A percentile compares a stretch with the other conserved stretches of the same genome.
These are phyloP conservation scores for Penicillium coffeae DNA, from an alignment of 495 filamentous ascomycete species.

Conservation along the genomic window DNA sequence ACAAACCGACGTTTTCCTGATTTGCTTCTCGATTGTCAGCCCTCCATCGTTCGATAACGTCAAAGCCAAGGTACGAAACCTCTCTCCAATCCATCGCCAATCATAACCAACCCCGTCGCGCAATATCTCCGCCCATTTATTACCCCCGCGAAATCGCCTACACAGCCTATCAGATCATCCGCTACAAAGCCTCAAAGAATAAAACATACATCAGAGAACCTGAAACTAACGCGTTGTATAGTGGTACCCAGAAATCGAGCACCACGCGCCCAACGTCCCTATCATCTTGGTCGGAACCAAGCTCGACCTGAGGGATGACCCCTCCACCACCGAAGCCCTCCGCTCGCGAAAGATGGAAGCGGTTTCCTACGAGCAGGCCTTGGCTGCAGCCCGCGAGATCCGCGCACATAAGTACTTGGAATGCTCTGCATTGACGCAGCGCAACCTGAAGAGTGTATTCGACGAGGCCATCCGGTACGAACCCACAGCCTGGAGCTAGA, in stretches of 20 bases:
- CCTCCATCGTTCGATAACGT: conserved; percentile 98
- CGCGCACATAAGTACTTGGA: conserved; percentile 91
- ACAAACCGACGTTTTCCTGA: conserved; percentile 96
- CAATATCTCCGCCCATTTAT: neutral
- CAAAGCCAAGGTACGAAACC: conserved; percentile 72
- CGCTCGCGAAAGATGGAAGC: conserved; percentile 86
- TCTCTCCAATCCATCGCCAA: neutral
- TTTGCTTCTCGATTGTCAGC: conserved; percentile 98
- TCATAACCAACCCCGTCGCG: neutral
- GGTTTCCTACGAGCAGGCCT: conserved; percentile 83
- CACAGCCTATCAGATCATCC: neutral
- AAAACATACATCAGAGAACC: neutral
- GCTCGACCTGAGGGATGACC: conserved; percentile 90
- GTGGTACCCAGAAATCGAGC: conserved; percentile 97
- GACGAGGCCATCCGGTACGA: conserved; percentile 91
- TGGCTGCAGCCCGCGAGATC: conserved; percentile 85
- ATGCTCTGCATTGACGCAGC: conserved; percentile 95
- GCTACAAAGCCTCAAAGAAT: neutral
- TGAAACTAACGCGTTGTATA: conserved; percentile 25
- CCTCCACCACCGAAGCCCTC: conserved; percentile 70
- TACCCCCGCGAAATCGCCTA: neutral
- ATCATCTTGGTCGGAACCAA: conserved; percentile 98
- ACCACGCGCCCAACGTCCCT: conserved; percentile 91
- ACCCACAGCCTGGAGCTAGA: neutral
- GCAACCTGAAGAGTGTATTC: conserved; percentile 95